Evolutionary conservation across 2,329 filamentous ascomycete species (phyloP).

Genomic region (Beauveria bassiana): DNA sequence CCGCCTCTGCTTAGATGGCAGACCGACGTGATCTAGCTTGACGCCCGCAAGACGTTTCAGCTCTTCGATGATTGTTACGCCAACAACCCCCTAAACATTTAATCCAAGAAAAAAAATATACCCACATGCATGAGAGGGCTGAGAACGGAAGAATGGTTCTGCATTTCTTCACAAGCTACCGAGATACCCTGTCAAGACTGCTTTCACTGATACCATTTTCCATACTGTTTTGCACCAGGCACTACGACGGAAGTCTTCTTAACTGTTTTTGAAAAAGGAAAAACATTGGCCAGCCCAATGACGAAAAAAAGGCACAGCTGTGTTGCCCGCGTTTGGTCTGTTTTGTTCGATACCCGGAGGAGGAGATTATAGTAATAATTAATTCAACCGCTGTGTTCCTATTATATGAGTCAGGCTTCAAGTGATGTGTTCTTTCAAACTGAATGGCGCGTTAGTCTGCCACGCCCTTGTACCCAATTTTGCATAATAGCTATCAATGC

Average conservation of each 20-base stretch:
- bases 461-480: too few relatives aligned
- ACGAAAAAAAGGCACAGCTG: conserved; percentile 17
- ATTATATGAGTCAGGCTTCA: not conserved
- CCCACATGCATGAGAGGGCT: conserved; percentile 30
- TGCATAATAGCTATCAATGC: too few relatives aligned
- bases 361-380: conserved; percentile 35
- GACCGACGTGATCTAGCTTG: conserved; percentile 15
- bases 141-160: conserved; percentile 42
- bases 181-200: conserved; percentile 49
- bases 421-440: not conserved
- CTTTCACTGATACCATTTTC: conserved; percentile 37
- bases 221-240: conserved; percentile 22
- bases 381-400: conserved; percentile 31
- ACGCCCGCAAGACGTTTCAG: conserved; percentile 1
- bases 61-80: conserved; percentile 10
- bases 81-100: conserved; percentile 17
- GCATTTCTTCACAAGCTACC: conserved; percentile 45
- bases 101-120: conserved; percentile 19
- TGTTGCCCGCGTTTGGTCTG: conserved; percentile 15
- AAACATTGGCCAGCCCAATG: conserved; percentile 9
- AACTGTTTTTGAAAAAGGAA: conserved; percentile 8
- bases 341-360: conserved; percentile 33
- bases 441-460: not conserved
- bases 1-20: conserved; percentile 42
- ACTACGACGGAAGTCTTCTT: conserved; percentile 11